These are phyloP conservation scores for Podospora tetraspora DNA, from an alignment of 495 filamentous ascomycete species.

Conservation along the genomic window DNA sequence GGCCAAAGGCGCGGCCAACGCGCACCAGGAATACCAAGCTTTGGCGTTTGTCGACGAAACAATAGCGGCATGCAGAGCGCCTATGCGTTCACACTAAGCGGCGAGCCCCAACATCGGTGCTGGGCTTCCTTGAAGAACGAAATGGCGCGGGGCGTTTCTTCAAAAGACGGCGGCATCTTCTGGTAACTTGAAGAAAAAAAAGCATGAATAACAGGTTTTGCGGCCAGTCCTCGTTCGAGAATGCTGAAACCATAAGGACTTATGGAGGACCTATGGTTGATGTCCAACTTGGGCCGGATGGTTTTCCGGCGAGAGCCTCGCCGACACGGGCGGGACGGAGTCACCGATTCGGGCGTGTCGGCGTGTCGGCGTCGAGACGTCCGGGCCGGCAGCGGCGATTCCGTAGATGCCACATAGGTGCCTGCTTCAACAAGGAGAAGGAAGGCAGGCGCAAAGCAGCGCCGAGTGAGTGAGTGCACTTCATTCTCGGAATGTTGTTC, in stretches of 20 bases:
- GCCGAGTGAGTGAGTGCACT: neutral
- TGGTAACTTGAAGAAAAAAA: too few species aligned
- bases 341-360: too few species aligned
- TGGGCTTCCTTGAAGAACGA: neutral
- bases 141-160: too few species aligned
- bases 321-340: neutral
- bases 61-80: conserved; percentile 6
- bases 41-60: neutral
- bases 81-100: neutral
- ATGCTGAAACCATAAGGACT: neutral
- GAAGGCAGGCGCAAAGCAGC: neutral
- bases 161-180: too few species aligned
- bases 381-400: too few species aligned
- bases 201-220: too few species aligned
- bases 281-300: too few species aligned
- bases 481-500: neutral
- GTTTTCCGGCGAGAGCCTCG: neutral
- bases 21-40: neutral
- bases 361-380: too few species aligned
- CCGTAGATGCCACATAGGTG: too few species aligned
- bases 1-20: neutral
- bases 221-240: neutral
- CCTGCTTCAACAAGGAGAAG: too few species aligned
- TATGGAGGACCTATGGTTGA: neutral
- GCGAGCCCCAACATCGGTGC: neutral